Evolutionary conservation across 2,329 filamentous ascomycete species (phyloP).

Genomic region (Mariannaea elegans): DNA sequence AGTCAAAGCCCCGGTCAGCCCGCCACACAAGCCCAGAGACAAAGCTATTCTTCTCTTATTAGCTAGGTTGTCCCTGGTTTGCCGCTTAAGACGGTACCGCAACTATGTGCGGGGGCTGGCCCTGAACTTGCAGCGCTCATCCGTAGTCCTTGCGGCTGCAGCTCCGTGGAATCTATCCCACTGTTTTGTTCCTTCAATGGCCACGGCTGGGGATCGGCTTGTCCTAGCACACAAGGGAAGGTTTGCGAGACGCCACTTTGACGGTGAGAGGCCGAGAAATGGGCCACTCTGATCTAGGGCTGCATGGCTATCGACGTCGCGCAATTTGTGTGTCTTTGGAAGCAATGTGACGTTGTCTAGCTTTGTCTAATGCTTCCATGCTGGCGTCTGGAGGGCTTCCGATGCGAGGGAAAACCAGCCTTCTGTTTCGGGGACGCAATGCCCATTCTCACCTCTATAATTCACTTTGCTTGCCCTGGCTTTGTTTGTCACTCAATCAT

Average conservation of each 20-base stretch:
- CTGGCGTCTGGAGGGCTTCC: not conserved
- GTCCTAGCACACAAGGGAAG: conserved; percentile 10
- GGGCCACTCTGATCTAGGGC: not conserved
- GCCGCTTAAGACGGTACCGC: conserved; percentile 15
- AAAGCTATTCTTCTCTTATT: not conserved
- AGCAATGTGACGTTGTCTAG: conserved; percentile 19
- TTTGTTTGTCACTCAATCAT: not conserved
- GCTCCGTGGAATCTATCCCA: not conserved
- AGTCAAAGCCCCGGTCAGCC: conserved; percentile 5
- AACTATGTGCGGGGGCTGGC: conserved; percentile 14
- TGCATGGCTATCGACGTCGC: not conserved
- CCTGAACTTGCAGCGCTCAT: conserved; percentile 11
- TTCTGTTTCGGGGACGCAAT: too few species aligned
- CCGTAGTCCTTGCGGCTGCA: not conserved
- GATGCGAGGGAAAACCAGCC: not conserved
- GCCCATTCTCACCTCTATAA: not conserved
- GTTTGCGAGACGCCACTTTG: conserved; percentile 27
- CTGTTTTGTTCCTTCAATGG: not conserved
- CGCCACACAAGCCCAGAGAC: not conserved
- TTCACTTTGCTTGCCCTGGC: not conserved
- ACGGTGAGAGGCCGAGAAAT: conserved; percentile 20
- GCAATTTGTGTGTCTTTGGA: conserved; percentile 21
- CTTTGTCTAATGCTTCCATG: not conserved
- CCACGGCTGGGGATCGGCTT: conserved; percentile 11
- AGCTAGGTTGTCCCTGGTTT: conserved; percentile 14